These are phyloP conservation scores for Coccomyxa sp. DNA, from an alignment of 139 green algal genomes.

Conservation along the genomic window DNA sequence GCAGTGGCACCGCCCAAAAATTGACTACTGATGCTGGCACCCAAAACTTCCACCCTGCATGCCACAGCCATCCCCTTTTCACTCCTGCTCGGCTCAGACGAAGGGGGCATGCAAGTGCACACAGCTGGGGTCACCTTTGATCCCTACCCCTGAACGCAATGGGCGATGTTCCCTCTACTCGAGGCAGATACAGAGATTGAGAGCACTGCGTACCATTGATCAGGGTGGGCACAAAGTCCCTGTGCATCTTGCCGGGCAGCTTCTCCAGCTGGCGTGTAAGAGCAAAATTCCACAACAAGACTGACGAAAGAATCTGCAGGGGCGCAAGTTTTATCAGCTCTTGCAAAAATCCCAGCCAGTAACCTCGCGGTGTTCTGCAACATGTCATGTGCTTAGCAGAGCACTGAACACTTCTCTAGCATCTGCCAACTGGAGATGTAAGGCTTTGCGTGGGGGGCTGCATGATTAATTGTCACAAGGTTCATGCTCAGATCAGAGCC, in stretches of 20 bases:
- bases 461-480: not conserved
- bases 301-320: not conserved
- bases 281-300: not conserved
- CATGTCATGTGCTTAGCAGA: too few species aligned
- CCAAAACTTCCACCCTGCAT: constrained; percentile 7
- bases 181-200: too few species aligned
- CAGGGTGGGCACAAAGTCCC: not conserved
- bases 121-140: too few species aligned
- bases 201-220: not conserved
- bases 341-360: not conserved
- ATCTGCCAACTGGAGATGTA: not conserved
- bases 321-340: not conserved
- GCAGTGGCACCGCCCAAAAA: constrained; percentile 70
- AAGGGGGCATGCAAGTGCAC: too few species aligned
- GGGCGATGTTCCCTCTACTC: too few species aligned
- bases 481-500: not conserved
- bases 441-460: not conserved
- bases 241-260: not conserved
- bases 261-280: not conserved
- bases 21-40: constrained; percentile 59
- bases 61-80: not conserved
- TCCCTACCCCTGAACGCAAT: too few species aligned
- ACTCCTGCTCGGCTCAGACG: not conserved
- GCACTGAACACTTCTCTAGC: not conserved
- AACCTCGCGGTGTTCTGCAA: too few species aligned